Conservation (phyloP, 495 filamentous ascomycete genomes). For the Poronia punctata region DNA sequence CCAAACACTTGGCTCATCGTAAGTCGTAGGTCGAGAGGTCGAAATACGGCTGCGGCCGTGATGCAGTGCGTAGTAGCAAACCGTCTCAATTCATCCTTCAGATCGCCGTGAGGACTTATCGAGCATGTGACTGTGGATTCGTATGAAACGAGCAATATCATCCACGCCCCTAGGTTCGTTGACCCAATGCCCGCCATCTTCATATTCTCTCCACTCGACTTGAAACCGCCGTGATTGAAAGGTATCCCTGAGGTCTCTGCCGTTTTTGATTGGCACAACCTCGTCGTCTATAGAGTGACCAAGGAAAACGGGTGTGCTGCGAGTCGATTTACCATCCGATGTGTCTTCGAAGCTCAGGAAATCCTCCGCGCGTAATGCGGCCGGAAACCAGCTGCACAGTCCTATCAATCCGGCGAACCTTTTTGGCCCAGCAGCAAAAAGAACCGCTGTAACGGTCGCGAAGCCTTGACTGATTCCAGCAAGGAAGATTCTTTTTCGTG, state of each 20-base stretch:
- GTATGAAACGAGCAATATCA: constrained; percentile 41
- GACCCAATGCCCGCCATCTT: constrained; percentile 52
- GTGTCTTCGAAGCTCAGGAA: neutral
- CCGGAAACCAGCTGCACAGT: constrained; percentile 50
- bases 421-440: constrained; percentile 26
- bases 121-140: neutral
- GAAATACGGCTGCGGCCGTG: too few relatives aligned
- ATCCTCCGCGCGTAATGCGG: constrained; percentile 13
- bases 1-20: too few relatives aligned
- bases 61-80: too few relatives aligned
- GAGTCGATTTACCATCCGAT: constrained; percentile 6
- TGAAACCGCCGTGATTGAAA: constrained; percentile 29
- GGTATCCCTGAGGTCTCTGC: constrained; percentile 32
- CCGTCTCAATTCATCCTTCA: neutral
- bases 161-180: constrained; percentile 44
- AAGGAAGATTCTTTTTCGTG: constrained; percentile 25
- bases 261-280: constrained; percentile 40
- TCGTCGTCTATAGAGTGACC: constrained; percentile 48
- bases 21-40: too few relatives aligned
- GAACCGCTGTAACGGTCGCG: constrained; percentile 38
- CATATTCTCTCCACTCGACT: constrained; percentile 45
- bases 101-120: neutral
- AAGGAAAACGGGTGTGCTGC: constrained; percentile 39
- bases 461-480: constrained; percentile 31
- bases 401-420: constrained; percentile 42